Base-by-base conservation (phyloP, 768 basidiomycete species). In the Rubroboletus pulcherrimus region DNA sequence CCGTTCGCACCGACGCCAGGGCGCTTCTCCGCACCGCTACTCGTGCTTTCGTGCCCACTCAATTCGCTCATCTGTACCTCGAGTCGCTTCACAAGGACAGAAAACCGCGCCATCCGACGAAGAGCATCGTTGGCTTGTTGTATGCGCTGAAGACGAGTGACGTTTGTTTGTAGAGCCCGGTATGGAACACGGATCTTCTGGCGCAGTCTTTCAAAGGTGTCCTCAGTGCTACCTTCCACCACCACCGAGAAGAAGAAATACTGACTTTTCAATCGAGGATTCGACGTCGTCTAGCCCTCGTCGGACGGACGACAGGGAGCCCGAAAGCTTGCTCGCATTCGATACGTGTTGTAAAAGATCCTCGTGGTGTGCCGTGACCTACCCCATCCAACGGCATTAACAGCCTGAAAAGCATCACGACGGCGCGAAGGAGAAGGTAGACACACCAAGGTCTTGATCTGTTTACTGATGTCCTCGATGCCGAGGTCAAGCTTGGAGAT, bases 391-490 rank as follows among this genome's bases (percentile, higher is more conserved):
- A n/a, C 5, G 14, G 5, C 37, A 54, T 37, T 4, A 31, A 4
- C 29, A 4, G 14, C 17, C 8, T 10, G 2, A 9, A 7, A n/a
- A 0, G 4, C 7, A 1, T 15, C 19, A 31, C 10, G 24, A 30
- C 5, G 26, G 34, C 7, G 3, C 24, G 24, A 8, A 21, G 1
- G 26, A 10, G 17, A 42, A 15, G 17, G 19, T 7, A 24, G 7
- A 74, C 86, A 60, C 56, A 95, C 93, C 71, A 96, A 77, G 45
- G 77, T 79, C 72, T 89, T 90, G 49, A 98, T 87, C 71, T 98
- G 93, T 69, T 88, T 91, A 29, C 87, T 86, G 19, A 96, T 86
- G 70, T 98, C 94, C 39, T 98, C 96, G 56, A 98, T 87, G 0
- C 87, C 90, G 65, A 86, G 81, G 57, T 86, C 89, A 4, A 99